These are phyloP conservation scores for Rhodamnia rubescens DNA, from an alignment of 345 rosid genomes.

Conservation along the genomic window DNA sequence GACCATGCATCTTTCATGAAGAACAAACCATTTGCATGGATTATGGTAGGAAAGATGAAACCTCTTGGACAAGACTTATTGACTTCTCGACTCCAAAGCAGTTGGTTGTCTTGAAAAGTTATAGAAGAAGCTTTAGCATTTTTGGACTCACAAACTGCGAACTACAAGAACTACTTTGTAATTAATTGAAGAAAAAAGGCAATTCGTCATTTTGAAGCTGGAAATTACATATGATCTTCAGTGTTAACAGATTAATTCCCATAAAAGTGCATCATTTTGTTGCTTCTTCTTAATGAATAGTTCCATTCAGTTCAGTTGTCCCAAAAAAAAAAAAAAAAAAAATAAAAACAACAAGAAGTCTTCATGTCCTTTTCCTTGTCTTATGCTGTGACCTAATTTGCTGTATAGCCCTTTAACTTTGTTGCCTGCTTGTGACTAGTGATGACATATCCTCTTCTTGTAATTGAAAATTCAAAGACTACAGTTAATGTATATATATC, in stretches of 20 bases:
- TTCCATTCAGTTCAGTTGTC: neutral
- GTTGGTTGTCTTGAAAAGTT: neutral
- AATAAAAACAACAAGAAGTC: no score
- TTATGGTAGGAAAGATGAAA: neutral
- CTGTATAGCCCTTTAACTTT: neutral
- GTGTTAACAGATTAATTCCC: neutral
- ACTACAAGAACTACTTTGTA: neutral
- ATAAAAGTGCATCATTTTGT: neutral
- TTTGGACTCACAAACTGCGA: neutral
- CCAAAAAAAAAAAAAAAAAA: neutral
- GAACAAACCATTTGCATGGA: neutral
- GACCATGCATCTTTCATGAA: neutral
- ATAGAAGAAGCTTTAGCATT: neutral
- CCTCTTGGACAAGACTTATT: neutral
- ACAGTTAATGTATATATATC: no score
- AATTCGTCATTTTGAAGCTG: neutral
- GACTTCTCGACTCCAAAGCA: neutral
- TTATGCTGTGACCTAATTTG: neutral
- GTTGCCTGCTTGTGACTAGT: neutral
- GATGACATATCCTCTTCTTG: neutral
- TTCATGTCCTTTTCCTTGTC: neutral
- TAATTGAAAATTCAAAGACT: neutral
- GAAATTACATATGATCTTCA: neutral
- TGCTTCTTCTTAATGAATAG: neutral
- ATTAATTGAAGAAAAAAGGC: neutral